Base-by-base conservation (phyloP, 2,329 filamentous ascomycete species). In the Phaeosphaeriaceae sp. region DNA sequence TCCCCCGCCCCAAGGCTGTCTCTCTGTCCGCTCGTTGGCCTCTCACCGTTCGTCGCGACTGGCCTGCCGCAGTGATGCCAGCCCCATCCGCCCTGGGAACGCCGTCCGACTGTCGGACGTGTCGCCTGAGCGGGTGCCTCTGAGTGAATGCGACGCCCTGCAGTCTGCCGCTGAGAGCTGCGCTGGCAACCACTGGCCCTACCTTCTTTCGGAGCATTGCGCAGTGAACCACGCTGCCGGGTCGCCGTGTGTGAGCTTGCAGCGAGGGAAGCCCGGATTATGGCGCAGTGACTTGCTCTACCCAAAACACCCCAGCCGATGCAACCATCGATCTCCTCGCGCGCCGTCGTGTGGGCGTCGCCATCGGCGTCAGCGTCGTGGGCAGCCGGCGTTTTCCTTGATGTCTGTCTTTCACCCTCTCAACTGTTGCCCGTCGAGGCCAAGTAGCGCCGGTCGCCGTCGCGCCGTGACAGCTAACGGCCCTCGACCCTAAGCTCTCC, bases 381-480 rank as follows among this genome's bases (percentile, higher is more conserved):
- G 24, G 24, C 15, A 22, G 46, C 11, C 46, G 22, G 22, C n/a
- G 3, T 19, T 19, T 47, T 48, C 46, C 46, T 24, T 48, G 36
- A 40, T 48, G 22, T 19, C 17, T 55, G 60, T 54, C 58, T 51
- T 48, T 54, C 57, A 51, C 46, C 51, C 58, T 58, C 44, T 47
- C 50, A 49, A 51, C 55, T 36, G 55, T 57, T 53, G 27, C 57
- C n/a, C 22, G 46, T 63, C 56, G 54, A 41, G 58, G 60, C 63
- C 58, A 57, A 61, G 61, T 62, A 57, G 55, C 57, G 56, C 36
- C 50, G 49, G 54, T 64, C 58, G 54, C 60, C 53, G 50, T 66
- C 61, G 58, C 56, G 63, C 69, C 57, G 71, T 75, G 75, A 76
- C 73, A 73, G 73, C 62, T 73, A 76, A 74, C 73, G 70, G 72